Base-by-base conservation (phyloP, 2,329 filamentous ascomycete species). In the Pseudocercospora musae region DNA sequence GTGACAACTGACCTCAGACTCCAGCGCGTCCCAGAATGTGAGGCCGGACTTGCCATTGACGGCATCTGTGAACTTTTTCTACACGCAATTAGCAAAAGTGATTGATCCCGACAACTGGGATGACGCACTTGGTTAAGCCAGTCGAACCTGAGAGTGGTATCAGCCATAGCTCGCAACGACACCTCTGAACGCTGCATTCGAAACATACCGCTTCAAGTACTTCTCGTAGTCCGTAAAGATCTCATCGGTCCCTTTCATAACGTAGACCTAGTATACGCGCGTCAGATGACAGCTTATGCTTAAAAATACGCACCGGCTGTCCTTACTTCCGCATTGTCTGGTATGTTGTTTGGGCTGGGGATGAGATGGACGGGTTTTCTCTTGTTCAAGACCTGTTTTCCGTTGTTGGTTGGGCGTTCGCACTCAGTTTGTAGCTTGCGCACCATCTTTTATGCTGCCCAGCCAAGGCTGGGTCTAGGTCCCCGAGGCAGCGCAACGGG, bases 41-140 rank as follows among this genome's bases (percentile, higher is more conserved):
- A 97, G 82, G 58, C 89, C 89, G 29, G 92, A 96, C 76, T 96
- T 94, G 58, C 95, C 95, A 11, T 92, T 96, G 68, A 98, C 96
- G 75, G 96, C 91, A 77, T 96, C 96, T 64, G 96, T 96, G 77
- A 98, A 99, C 59, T 89, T 87, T 73, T 88, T 91, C 88, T 94
- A 70, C 40, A 20, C 29, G n/a, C 0, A 18, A 59, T 74, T 44
- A 73, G 69, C 62, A 10, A 50, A 55, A 23, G 15, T 27, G 31
- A 25, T 21, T 18, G 20, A 25, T 18, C n/a, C 10, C n/a, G 18
- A 53, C 33, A 25, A 31, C 57, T 15, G 37, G 37, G 33, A n/a
- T 20, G 21, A 57, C 84, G 71, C 81, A 91, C 91, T 85, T 96
- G 91, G 70, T 90, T 92, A 76, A 96, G 96, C 74, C 96, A 97